phyloP scores from a whole-genome alignment of 495 filamentous ascomycete genomes.

The Penicillium dipodomyicola region DNA sequence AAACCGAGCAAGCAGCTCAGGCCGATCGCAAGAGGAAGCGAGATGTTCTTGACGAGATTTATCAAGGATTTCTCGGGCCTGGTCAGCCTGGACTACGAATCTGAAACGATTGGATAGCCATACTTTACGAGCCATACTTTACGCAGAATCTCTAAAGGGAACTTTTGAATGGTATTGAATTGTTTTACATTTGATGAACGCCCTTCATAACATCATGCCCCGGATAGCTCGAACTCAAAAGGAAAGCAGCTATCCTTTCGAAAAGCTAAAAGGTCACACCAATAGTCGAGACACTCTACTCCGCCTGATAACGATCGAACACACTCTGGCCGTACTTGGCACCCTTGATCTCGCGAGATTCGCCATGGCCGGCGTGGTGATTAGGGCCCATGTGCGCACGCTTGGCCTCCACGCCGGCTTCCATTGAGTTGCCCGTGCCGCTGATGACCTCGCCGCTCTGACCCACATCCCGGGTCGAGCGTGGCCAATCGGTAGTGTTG shows the following conservation, averaged over 20 bases:
- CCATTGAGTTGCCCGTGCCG: conserved; percentile 50
- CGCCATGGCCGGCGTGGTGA: conserved; percentile 35
- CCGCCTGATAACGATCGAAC: conserved; percentile 37
- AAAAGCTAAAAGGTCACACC: background rate
- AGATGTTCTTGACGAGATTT: conserved; percentile 49
- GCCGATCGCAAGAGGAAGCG: conserved; percentile 50
- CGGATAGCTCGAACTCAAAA: background rate
- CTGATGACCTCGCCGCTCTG: conserved; percentile 48
- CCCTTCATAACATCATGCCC: conserved; percentile 2
- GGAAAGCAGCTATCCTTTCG: background rate
- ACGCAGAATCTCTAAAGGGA: background rate
- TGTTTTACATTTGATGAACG: conserved; percentile 1
- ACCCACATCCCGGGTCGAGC: conserved; percentile 46
- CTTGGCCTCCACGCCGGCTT: conserved; percentile 48
- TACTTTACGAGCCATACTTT: background rate
- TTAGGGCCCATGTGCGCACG: conserved; percentile 37
- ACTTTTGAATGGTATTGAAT: background rate
- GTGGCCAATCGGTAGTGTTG: conserved; percentile 53
- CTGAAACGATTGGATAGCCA: conserved; percentile 12
- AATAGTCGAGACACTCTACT: conserved; percentile 26
- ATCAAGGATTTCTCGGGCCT: conserved; percentile 35
- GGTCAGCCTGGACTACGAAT: conserved; percentile 7
- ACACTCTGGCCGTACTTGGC: conserved; percentile 38
- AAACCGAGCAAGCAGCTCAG: conserved; percentile 39
- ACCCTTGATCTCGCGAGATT: conserved; percentile 45